phyloP scores from a whole-genome alignment of 129 eudicot species.

The Lonicera japonica region DNA sequence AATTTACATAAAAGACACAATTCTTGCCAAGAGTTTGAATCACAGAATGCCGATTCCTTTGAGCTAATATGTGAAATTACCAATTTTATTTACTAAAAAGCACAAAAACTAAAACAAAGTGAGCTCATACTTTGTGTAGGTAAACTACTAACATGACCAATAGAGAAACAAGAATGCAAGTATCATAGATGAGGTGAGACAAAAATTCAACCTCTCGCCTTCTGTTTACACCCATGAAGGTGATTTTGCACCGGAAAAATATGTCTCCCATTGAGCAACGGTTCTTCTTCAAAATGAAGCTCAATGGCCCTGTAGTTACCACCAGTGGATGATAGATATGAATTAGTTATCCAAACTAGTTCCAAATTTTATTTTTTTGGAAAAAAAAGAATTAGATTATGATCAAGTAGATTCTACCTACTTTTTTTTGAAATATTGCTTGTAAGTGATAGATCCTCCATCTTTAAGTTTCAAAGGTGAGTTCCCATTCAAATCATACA shows the following conservation, averaged over 20 bases:
- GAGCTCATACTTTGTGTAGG: too few species aligned
- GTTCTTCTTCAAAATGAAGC: slow-evolving; percentile 32
- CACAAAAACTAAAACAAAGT: too few species aligned
- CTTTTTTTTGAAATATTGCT: slow-evolving; percentile 39
- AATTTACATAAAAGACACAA: background rate
- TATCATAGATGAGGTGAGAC: background rate
- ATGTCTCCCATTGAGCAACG: slow-evolving; percentile 49
- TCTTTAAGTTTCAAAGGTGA: slow-evolving; percentile 25
- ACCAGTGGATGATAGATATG: too few species aligned
- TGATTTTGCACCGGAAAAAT: slow-evolving; percentile 45
- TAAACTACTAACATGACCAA: background rate
- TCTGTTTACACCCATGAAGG: slow-evolving; percentile 42
- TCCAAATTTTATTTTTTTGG: too few species aligned
- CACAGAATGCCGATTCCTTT: too few species aligned
- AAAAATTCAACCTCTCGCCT: slow-evolving; percentile 45
- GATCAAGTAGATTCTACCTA: slow-evolving; percentile 6
- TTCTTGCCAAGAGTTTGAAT: too few species aligned
- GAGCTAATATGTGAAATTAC: background rate
- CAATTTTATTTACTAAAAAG: background rate
- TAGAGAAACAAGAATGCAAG: too few species aligned
- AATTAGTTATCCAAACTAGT: too few species aligned
- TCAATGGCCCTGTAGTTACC: slow-evolving; percentile 40
- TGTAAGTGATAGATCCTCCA: slow-evolving; percentile 42
- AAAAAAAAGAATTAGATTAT: background rate
- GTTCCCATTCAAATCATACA: slow-evolving; percentile 41